Conservation (phyloP, 2,329 filamentous ascomycete genomes). For the Colletotrichum sp. region DNA sequence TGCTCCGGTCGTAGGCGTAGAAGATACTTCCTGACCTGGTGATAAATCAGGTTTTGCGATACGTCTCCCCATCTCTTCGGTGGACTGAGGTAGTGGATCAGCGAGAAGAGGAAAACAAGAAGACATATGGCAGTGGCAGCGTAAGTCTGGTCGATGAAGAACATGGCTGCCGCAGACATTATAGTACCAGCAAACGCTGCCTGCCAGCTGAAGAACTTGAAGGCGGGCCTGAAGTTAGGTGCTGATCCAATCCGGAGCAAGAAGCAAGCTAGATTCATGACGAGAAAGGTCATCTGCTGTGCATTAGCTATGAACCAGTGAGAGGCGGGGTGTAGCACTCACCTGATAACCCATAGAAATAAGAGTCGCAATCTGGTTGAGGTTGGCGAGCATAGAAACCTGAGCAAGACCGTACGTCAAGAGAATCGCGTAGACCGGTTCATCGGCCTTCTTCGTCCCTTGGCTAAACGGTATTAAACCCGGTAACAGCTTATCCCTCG, state of each 20-base stretch:
- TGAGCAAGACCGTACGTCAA: constrained; percentile 80
- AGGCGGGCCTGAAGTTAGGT: constrained; percentile 87
- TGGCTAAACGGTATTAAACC: constrained; percentile 77
- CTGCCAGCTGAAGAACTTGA: constrained; percentile 89
- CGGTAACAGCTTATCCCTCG: constrained; percentile 78
- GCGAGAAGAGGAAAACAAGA: constrained; percentile 76
- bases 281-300: constrained; percentile 84
- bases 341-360: constrained; percentile 89
- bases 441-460: constrained; percentile 74
- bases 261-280: constrained; percentile 88
- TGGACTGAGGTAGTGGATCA: constrained; percentile 85
- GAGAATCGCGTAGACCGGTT: constrained; percentile 78
- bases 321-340: constrained; percentile 24
- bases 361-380: constrained; percentile 88
- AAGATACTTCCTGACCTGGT: constrained; percentile 86
- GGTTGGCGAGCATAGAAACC: constrained; percentile 78
- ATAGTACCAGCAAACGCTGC: constrained; percentile 78
- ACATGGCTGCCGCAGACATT: constrained; percentile 83
- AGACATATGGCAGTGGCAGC: constrained; percentile 77
- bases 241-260: constrained; percentile 85
- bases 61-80: constrained; percentile 92
- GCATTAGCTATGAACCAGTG: neutral
- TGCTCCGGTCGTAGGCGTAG: constrained; percentile 85
- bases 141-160: constrained; percentile 85
- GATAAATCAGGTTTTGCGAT: constrained; percentile 85